Base-by-base conservation (phyloP, 495 filamentous ascomycete species). In the Letharia columbiana region DNA sequence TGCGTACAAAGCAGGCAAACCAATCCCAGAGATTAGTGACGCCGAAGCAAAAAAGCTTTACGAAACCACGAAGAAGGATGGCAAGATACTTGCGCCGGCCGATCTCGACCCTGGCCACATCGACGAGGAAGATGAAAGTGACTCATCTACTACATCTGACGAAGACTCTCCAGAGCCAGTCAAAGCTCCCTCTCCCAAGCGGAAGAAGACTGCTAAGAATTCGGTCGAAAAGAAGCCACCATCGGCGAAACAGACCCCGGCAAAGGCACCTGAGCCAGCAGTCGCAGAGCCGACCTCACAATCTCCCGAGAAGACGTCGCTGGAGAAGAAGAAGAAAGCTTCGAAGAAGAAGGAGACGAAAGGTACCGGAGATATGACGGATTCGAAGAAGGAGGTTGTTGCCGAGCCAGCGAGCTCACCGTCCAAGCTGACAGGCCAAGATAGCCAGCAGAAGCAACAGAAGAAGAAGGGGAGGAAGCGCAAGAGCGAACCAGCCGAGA, bases 381-480 rank as follows among this genome's bases (percentile, higher is more conserved):
- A 75, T 18, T 76, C 75, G 31, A 75, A 75, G 31, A 81, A 81
- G 65, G 78, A 78, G 47, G 66, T 73, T 60, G 70, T 73, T 42
- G 72, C 74, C 33, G 81, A 84, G 75, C 81, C 80, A 2, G 78
- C 79, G 10, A 84, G 81, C n/a, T 76, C 81, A 13, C 72, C 78
- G 74, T 76, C 39, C 80, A 86, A 63, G 70, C 69, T 61, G 39
- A 54, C 28, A 42, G 52, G 47, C 35, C 47, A 62, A 64, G 67
- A 57, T 57, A 57, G 54, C 54, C 54, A 57, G 54, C 54, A 69
- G 57, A 69, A 69, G 59, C 62, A 67, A 62, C 57, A 66, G 31
- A 84, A 84, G 83, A 77, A 79, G 71, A 78, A 77, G 65, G 77
- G 77, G 67, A 88, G 87, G 82, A 90, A 89, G 84, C 85, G 87